These are phyloP conservation scores for Neoboletus subvelutipes DNA, from an alignment of 768 basidiomycete genomes.

Conservation along the genomic window DNA sequence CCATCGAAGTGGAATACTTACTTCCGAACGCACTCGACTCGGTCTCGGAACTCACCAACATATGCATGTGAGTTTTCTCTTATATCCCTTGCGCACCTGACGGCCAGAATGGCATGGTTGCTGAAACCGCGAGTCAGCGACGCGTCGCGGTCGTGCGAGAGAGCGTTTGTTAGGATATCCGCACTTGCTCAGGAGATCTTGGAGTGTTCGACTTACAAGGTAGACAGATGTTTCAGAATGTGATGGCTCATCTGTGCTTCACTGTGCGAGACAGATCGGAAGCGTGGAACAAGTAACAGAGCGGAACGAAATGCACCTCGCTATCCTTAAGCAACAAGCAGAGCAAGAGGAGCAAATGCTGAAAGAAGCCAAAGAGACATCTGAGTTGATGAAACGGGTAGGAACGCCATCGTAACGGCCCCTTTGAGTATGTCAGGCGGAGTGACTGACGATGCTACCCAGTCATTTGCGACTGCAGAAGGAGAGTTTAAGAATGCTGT, in stretches of 20 bases:
- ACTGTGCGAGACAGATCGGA: constrained; percentile 8
- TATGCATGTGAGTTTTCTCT: constrained; percentile 13
- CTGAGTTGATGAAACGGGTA: constrained; percentile 20
- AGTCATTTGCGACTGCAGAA: constrained; percentile 19
- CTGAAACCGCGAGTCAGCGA: constrained; percentile 4
- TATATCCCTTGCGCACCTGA: neutral
- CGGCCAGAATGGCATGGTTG: neutral
- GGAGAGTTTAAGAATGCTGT: constrained; percentile 17
- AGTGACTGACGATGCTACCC: neutral
- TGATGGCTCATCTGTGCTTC: neutral
- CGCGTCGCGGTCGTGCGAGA: constrained; percentile 16
- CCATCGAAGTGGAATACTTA: constrained; percentile 12
- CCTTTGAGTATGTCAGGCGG: neutral
- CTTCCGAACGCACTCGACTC: constrained; percentile 21
- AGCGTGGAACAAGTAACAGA: constrained; percentile 10
- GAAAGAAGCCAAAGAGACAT: constrained; percentile 14
- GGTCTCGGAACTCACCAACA: constrained; percentile 17
- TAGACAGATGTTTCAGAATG: neutral
- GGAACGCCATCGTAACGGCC: neutral
- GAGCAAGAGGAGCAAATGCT: constrained; percentile 14
- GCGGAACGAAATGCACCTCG: constrained; percentile 17
- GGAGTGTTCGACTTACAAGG: constrained; percentile 22
- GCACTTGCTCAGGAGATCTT: constrained; percentile 20
- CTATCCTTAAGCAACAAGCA: constrained; percentile 13
- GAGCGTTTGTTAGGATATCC: constrained; percentile 14